These are phyloP conservation scores for Solanum bukasovii DNA, from an alignment of 257 asterid species.

Conservation along the genomic window DNA sequence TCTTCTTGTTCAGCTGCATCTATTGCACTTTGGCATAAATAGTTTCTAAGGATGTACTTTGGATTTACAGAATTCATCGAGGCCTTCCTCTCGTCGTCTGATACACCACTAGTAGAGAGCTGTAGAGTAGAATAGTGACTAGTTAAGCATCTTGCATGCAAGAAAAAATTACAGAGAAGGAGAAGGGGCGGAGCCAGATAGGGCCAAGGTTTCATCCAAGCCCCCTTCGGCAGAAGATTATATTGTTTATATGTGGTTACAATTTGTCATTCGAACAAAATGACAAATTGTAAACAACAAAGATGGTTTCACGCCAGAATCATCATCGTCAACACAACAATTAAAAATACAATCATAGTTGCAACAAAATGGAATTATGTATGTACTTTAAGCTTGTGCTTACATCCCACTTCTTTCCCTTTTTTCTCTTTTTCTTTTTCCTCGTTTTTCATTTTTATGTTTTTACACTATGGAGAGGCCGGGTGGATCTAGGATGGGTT, in stretches of 20 bases:
- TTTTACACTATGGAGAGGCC: neutral
- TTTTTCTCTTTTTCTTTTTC: neutral
- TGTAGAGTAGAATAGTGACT: conserved; percentile 4
- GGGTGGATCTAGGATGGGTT: neutral
- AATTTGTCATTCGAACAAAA: neutral
- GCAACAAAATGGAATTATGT: neutral
- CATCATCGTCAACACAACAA: neutral
- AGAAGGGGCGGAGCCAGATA: neutral
- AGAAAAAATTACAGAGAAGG: neutral
- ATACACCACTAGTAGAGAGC: conserved; percentile 52
- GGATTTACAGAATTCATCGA: conserved; percentile 88
- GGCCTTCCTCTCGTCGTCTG: conserved; percentile 62
- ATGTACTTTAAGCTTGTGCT: neutral
- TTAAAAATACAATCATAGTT: neutral
- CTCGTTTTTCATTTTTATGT: neutral
- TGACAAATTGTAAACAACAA: neutral
- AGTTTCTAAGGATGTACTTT: conserved; percentile 79
- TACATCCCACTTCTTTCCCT: neutral
- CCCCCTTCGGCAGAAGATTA: neutral
- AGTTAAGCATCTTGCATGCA: neutral
- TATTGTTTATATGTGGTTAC: neutral
- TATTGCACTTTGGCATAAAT: conserved; percentile 88
- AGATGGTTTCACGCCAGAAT: neutral
- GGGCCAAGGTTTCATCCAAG: neutral
- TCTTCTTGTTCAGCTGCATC: conserved; percentile 91